phyloP scores from a whole-genome alignment of 305 asterid genomes.

The Fraxinus sp. region DNA sequence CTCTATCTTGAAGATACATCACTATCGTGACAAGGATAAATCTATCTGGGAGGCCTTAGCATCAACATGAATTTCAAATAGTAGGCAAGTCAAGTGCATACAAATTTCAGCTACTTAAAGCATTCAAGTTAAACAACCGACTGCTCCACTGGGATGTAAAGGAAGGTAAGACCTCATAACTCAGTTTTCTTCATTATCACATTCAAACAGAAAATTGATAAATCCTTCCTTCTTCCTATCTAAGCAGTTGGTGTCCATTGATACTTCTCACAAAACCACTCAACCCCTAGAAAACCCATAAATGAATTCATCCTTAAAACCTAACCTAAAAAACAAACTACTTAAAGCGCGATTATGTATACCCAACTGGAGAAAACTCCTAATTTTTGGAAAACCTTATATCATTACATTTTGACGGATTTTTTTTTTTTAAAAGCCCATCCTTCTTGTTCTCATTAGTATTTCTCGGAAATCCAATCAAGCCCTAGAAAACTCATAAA shows the following conservation, averaged over 20 bases:
- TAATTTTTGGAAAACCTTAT: neutral
- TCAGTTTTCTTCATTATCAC: neutral
- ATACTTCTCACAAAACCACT: neutral
- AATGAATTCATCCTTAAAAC: neutral
- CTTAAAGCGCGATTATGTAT: neutral
- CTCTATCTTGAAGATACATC: neutral
- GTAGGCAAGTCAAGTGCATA: neutral
- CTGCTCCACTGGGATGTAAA: neutral
- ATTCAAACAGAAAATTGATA: neutral
- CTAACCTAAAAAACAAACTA: neutral
- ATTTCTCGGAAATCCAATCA: neutral
- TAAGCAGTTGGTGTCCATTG: neutral
- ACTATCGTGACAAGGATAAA: slow-evolving; percentile 2
- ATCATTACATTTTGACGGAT: neutral
- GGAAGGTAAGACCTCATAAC: neutral
- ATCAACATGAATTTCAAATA: neutral
- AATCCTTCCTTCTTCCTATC: neutral
- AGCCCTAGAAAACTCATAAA: neutral
- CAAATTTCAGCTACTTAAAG: neutral
- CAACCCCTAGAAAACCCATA: neutral
- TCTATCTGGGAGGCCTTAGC: neutral
- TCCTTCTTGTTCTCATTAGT: neutral
- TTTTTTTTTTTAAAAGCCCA: neutral
- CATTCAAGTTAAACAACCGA: neutral
- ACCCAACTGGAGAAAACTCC: neutral